Conservation (phyloP, 1,139 yeast genomes). For the Saccharomyces pastorianus region DNA sequence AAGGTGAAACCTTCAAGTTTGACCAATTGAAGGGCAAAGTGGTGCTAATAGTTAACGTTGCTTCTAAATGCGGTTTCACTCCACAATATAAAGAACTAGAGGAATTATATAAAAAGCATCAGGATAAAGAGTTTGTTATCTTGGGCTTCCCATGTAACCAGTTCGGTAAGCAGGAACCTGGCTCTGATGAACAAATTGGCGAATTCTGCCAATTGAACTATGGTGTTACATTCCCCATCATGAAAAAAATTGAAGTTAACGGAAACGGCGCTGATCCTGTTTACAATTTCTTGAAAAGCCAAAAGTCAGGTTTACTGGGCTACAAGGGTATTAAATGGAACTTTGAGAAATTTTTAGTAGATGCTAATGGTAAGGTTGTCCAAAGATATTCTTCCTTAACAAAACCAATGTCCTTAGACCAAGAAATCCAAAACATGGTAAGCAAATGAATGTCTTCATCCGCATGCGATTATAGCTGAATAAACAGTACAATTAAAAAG, state of each 20-base stretch:
- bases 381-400: slow-evolving; percentile 63
- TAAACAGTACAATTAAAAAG: not conserved
- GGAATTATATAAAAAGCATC: slow-evolving; percentile 68
- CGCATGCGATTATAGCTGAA: no score
- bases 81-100: slow-evolving; percentile 85
- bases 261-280: slow-evolving; percentile 78
- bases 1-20: slow-evolving; percentile 60
- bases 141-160: slow-evolving; percentile 93
- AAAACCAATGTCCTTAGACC: slow-evolving; percentile 53
- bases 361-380: slow-evolving; percentile 63
- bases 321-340: slow-evolving; percentile 87
- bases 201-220: slow-evolving; percentile 56
- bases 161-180: slow-evolving; percentile 86
- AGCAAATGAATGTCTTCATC: slow-evolving; percentile 2
- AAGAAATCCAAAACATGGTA: slow-evolving; percentile 41
- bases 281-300: slow-evolving; percentile 59
- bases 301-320: slow-evolving; percentile 57
- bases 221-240: slow-evolving; percentile 82
- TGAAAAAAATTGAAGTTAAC: slow-evolving; percentile 83
- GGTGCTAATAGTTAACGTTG: slow-evolving; percentile 82
- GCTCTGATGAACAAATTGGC: slow-evolving; percentile 55
- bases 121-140: slow-evolving; percentile 65
- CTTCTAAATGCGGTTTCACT: slow-evolving; percentile 85
- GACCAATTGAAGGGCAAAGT: slow-evolving; percentile 75
- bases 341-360: slow-evolving; percentile 82